Percentiles rank a stretch among this genome's conserved stretches.
Evolutionary conservation across 345 rosid genomes (phyloP).

Genomic region (Abelmoschus esculentus): DNA sequence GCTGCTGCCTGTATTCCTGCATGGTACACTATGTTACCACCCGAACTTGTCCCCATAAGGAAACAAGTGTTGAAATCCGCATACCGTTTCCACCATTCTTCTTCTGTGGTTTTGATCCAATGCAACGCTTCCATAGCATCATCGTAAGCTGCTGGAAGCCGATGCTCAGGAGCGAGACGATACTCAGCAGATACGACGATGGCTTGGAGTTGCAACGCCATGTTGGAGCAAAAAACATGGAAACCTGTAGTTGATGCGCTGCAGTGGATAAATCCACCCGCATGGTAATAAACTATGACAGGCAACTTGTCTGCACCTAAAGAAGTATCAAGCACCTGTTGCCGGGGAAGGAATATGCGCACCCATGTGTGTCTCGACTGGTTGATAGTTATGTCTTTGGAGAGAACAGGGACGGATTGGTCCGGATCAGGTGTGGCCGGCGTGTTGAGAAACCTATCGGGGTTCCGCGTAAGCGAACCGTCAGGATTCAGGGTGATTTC

Average conservation of each 20-base stretch:
- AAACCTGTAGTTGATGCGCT: conserved; percentile 12
- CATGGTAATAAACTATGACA: conserved; percentile 49
- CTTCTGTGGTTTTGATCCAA: conserved; percentile 26
- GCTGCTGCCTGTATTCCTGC: conserved; percentile 27
- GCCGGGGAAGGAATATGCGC: conserved; percentile 29
- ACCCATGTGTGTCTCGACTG: conserved; percentile 17
- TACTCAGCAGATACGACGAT: conserved; percentile 41
- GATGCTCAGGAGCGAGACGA: conserved; percentile 62
- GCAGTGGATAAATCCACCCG: conserved; percentile 48
- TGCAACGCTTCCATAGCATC: conserved; percentile 43
- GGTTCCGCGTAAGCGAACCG: conserved; percentile 29
- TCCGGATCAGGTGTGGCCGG: conserved; percentile 20
- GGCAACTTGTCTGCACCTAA: conserved; percentile 32
- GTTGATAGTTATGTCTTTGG: conserved; percentile 31
- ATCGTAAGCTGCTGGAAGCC: conserved; percentile 60
- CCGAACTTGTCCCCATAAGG: conserved; percentile 52
- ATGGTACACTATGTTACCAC: conserved; percentile 46
- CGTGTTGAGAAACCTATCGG: conserved; percentile 6
- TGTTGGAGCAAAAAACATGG: conserved; percentile 31
- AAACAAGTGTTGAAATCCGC: conserved; percentile 33
- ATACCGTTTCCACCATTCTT: conserved; percentile 30
- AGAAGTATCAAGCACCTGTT: background rate
- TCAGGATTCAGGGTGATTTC: conserved; percentile 25
- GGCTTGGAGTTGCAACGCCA: conserved; percentile 27
- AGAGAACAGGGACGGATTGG: conserved; percentile 11